Base-by-base conservation (phyloP, 495 filamentous ascomycete genomes). In the Penicillium steckii region DNA sequence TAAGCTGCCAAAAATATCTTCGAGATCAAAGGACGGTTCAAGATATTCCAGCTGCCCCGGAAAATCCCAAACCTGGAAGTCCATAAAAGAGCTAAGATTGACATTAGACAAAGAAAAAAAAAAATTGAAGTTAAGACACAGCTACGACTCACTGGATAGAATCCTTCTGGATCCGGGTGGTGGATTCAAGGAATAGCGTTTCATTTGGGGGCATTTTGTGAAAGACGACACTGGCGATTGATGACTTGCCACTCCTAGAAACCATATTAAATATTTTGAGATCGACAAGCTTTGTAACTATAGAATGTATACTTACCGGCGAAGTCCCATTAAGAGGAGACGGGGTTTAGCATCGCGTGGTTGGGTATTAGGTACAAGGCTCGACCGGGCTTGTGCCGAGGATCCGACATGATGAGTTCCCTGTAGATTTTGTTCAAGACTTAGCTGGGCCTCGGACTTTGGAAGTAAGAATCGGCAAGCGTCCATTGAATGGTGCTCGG, bases 11-110 rank as follows among this genome's bases (percentile, higher is more conserved):
- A 98, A 97, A 62, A 97, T 92, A 60, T 87, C 85, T 59, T 95
- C 90, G 25, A 91, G 83, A 67, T 98, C 95, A 56, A 95, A 90
- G 5, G 79, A 82, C 24, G 79, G 87, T 69, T 96, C 89, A 44
- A 91, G 81, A 53, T 91, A 90, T 67, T 96, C 87, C 46, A 97
- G 82, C 65, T 97, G 91, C 23, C 92, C 91, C 0, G 95, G 94
- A 47, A 98, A 90, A 62, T 98, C 94, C 90, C 90, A 96, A 25
- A 97, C 88, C 65, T 97, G 92, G 62, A 98, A 96, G 61, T 97
- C 91, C 91, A 97, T 95, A 59, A 98, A 97, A 6, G 93, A 96
- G 62, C 93, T 96, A 50, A 3, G 13, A 5, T 12, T 1, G 5
- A 17, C 1, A 9, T 41, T 32, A 30, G 24, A 35, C 4, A 7